These are phyloP conservation scores for Protomyces macrosporus DNA, from an alignment of 1,139 yeast genomes.

Conservation along the genomic window DNA sequence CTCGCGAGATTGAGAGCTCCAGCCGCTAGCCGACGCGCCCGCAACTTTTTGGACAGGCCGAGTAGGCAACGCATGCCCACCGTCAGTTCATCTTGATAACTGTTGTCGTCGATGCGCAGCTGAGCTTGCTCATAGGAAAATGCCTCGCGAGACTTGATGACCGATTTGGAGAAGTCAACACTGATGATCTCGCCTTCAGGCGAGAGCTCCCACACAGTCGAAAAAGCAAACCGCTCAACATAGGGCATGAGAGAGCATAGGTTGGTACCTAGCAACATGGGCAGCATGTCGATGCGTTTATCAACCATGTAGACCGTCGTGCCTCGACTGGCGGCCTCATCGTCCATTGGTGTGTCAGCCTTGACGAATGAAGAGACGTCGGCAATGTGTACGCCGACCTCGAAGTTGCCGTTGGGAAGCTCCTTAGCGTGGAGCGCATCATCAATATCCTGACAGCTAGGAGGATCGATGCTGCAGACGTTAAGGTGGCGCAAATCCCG, in stretches of 20 bases:
- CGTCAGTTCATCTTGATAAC: slow-evolving; percentile 76
- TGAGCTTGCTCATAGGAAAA: slow-evolving; percentile 95
- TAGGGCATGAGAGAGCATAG: slow-evolving; percentile 91
- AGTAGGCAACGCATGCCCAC: slow-evolving; percentile 81
- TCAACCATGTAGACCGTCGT: slow-evolving; percentile 97
- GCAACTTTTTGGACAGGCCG: slow-evolving; percentile 70
- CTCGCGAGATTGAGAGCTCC: slow-evolving; percentile 97
- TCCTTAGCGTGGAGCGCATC: slow-evolving; percentile 88
- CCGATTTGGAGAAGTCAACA: slow-evolving; percentile 76
- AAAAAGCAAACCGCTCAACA: slow-evolving; percentile 93
- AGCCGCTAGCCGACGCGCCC: slow-evolving; percentile 79
- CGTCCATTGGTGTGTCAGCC: slow-evolving; percentile 85
- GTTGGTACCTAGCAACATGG: slow-evolving; percentile 90
- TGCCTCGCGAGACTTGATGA: slow-evolving; percentile 87
- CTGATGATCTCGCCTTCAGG: slow-evolving; percentile 78
- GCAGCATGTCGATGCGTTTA: slow-evolving; percentile 98
- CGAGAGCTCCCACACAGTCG: slow-evolving; percentile 93
- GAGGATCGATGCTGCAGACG: slow-evolving; percentile 96
- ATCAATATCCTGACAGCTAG: slow-evolving; percentile 97
- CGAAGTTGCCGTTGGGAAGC: slow-evolving; percentile 88
- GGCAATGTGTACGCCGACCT: slow-evolving; percentile 98
- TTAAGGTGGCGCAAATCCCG: slow-evolving; percentile 79
- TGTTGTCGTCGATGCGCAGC: slow-evolving; percentile 74
- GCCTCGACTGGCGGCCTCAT: slow-evolving; percentile 95
- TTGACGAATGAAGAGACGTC: slow-evolving; percentile 97